Evolutionary conservation across 768 basidiomycete genomes (phyloP).

Genomic region (Chalciporus pseudorubinellus): DNA sequence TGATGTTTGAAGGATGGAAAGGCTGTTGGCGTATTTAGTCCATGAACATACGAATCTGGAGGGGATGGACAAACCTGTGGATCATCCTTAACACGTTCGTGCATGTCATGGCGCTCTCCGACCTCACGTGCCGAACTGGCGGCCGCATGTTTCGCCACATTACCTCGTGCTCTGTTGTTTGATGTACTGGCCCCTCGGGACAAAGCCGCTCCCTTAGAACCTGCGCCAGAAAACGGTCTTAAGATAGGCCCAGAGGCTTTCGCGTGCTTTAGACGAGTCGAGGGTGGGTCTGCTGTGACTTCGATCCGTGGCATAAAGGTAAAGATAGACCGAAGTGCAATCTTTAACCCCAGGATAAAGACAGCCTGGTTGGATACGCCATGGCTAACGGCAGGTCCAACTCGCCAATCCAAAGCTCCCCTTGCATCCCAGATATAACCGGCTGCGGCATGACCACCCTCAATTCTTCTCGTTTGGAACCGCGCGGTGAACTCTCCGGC

Average conservation of each 20-base stretch:
- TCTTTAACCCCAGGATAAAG: constrained; percentile 28
- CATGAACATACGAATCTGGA: no score
- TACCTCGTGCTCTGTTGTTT: no score
- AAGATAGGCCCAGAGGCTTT: no score
- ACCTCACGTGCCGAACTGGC: no score
- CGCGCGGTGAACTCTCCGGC: neutral
- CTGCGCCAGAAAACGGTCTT: no score
- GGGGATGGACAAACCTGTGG: no score
- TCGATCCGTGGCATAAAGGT: neutral
- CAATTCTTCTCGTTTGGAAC: constrained; percentile 8
- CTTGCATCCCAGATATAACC: constrained; percentile 12
- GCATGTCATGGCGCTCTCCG: neutral
- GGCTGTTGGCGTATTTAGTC: no score
- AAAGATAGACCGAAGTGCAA: constrained; percentile 7
- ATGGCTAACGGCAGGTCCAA: constrained; percentile 1
- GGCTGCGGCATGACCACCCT: neutral
- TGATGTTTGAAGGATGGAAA: neutral
- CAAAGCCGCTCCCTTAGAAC: neutral
- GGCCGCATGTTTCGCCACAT: no score
- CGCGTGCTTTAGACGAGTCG: neutral
- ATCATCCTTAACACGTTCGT: no score
- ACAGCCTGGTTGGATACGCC: constrained; percentile 21
- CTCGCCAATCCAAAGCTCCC: constrained; percentile 8
- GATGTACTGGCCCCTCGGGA: neutral
- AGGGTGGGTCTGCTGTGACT: constrained; percentile 1